These are phyloP conservation scores for Byssothecium circinans DNA, from an alignment of 2,329 filamentous ascomycete genomes.

Conservation along the genomic window DNA sequence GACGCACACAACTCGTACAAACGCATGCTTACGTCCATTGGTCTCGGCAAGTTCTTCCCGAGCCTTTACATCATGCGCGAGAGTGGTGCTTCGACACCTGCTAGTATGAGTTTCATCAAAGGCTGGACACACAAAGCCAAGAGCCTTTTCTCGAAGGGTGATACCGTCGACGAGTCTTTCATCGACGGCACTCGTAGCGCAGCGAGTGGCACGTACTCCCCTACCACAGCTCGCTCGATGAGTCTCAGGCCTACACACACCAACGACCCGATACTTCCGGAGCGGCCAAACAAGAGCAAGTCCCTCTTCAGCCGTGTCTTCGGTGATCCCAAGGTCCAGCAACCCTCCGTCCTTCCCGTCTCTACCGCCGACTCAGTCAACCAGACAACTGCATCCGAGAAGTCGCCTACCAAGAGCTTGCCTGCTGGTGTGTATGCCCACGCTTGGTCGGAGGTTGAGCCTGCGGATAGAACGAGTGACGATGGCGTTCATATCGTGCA, in stretches of 20 bases:
- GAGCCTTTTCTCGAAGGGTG: conserved; percentile 24
- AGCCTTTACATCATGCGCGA: conserved; percentile 24
- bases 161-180: conserved; percentile 18
- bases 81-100: conserved; percentile 18
- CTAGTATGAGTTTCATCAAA: conserved; percentile 16
- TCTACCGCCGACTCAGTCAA: conserved; percentile 13
- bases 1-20: conserved; percentile 53
- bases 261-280: conserved; percentile 6
- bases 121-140: conserved; percentile 31
- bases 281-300: not conserved
- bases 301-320: conserved; percentile 28
- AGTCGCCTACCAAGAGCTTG: conserved; percentile 1
- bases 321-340: conserved; percentile 1
- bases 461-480: conserved; percentile 4
- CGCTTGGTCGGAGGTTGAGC: conserved; percentile 27
- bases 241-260: conserved; percentile 13
- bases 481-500: conserved; percentile 28
- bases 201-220: conserved; percentile 12
- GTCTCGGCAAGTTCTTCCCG: conserved; percentile 35
- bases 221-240: not conserved
- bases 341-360: conserved; percentile 20
- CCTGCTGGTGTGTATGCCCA: conserved; percentile 19
- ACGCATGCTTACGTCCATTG: conserved; percentile 24
- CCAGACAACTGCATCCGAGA: conserved; percentile 3
- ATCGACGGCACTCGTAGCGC: conserved; percentile 9